Percentiles rank a stretch among this genome's conserved stretches.
Conservation (phyloP, 169 alveolate species). For the Plasmodium gaboni region DNA sequence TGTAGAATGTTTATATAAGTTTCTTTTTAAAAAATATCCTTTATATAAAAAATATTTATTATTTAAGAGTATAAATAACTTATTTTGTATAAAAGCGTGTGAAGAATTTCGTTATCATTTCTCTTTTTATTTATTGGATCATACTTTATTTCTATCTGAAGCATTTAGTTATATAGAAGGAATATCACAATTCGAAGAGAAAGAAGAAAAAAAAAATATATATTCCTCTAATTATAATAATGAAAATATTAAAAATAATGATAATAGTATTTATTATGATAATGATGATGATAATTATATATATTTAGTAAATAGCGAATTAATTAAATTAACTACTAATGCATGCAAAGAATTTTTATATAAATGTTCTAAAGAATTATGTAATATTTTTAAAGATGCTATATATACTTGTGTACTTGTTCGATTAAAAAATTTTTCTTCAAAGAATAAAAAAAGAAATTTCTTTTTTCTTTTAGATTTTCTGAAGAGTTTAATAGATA, state of each 20-base stretch:
- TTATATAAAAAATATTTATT: conserved; percentile 70
- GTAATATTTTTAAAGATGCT: conserved; percentile 69
- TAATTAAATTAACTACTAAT: conserved; percentile 59
- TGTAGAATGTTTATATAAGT: conserved; percentile 56
- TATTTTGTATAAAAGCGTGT: conserved; percentile 45
- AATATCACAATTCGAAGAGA: conserved; percentile 1
- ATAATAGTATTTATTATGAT: conserved; percentile 8
- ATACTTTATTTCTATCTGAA: conserved; percentile 66
- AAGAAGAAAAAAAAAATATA: not conserved
- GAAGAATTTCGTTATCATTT: conserved; percentile 66
- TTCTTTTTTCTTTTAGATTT: conserved; percentile 51
- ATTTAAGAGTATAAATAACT: conserved; percentile 57
- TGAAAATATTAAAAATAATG: not conserved
- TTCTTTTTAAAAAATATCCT: conserved; percentile 59
- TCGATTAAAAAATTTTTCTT: conserved; percentile 58
- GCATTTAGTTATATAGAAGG: conserved; percentile 65
- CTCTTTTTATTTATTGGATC: conserved; percentile 63
- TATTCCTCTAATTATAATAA: conserved; percentile 8
- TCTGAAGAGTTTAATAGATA: conserved; percentile 52
- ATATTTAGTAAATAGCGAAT: conserved; percentile 46
- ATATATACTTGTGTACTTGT: conserved; percentile 72
- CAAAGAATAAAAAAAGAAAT: conserved; percentile 32
- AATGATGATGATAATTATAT: conserved; percentile 36
- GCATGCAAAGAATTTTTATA: conserved; percentile 77
- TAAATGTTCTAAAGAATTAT: conserved; percentile 44